Base-by-base conservation (phyloP, 345 rosid genomes). In the Rhizophora mangle region DNA sequence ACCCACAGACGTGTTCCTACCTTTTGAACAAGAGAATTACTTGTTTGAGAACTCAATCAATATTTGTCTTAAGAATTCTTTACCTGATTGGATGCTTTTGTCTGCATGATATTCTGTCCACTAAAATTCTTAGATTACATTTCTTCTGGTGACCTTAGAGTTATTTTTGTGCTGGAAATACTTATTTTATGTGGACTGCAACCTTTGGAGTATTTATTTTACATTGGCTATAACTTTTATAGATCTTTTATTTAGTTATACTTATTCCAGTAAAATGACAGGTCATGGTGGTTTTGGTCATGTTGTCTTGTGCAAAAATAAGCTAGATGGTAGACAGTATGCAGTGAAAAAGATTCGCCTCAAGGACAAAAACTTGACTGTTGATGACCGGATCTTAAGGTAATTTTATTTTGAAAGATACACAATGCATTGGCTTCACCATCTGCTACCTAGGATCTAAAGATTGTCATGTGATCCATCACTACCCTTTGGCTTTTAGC, bases 261-360 rank as follows among this genome's bases (percentile, higher is more conserved):
- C 60, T 66, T 24, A 51, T 60, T 60, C 31, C 16, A 32, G 24
- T 49, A 27, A 19, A 15, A 34, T 61, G 15, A 58, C 78, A 94
- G 98, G 98, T 65, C 98, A 89, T 76, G 98, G 98, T 68, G 96
- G 96, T 75, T 94, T 94, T 70, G 98, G 95, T 57, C 95, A 86
- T 72, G 98, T 94, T 71, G 93, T 94, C 6, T 74, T 94, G 49
- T 91, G 98, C 84, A 89, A 91, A 86, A 94, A 94, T 84, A 94
- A 94, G 80, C 79, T 94, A 70, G 98, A 94, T 79, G 98, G 98
- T 74, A 91, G 98, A 71, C 97, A 94, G 63, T 94, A 94, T 82
- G 98, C 98, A 2, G 87, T 94, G 72, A 94, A 94, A 85, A 94
- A 94, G 85, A 91, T 94, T 76, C 90, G 89, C 69, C 89, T 89